Evolutionary conservation across 2,329 filamentous ascomycete genomes (phyloP).

Genomic region (Sordariomycetes sp.): DNA sequence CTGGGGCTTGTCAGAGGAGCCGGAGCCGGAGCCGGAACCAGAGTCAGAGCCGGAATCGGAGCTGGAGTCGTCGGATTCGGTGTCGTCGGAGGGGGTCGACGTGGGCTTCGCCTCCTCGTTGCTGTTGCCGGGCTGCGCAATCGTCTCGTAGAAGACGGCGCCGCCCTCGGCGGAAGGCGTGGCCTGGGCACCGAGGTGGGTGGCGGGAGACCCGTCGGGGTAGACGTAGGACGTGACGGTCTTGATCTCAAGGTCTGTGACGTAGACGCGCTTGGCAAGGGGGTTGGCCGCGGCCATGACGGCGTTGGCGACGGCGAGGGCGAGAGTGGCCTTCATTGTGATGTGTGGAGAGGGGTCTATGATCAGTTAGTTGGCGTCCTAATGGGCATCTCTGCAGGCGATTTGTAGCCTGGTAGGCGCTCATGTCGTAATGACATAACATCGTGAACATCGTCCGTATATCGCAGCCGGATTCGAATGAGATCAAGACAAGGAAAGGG

Average conservation of each 20-base stretch:
- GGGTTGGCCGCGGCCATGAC: constrained; percentile 30
- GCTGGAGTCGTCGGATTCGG: constrained; percentile 4
- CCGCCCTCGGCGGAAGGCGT: constrained; percentile 13
- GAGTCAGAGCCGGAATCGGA: neutral
- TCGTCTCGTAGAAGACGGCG: constrained; percentile 9
- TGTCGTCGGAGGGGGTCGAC: constrained; percentile 1
- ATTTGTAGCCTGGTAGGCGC: neutral
- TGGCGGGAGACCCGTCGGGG: constrained; percentile 10
- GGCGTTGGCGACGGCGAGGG: constrained; percentile 30
- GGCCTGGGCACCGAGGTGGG: constrained; percentile 5
- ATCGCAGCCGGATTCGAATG: neutral
- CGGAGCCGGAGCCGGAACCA: neutral
- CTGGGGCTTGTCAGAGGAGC: constrained; percentile 4
- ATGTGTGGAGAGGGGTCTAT: constrained; percentile 1
- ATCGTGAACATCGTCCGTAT: neutral
- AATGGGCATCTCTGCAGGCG: neutral
- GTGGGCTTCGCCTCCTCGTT: constrained; percentile 2
- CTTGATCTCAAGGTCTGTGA: constrained; percentile 24
- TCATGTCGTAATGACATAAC: neutral
- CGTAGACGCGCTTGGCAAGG: constrained; percentile 23
- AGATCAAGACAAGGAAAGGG: neutral
- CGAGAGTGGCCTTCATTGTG: constrained; percentile 37
- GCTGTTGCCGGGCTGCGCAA: neutral
- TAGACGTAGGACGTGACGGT: constrained; percentile 22
- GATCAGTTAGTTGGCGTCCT: neutral